These are phyloP conservation scores for Sporobolomyces pararoseus DNA, from an alignment of 768 basidiomycete genomes.

Conservation along the genomic window DNA sequence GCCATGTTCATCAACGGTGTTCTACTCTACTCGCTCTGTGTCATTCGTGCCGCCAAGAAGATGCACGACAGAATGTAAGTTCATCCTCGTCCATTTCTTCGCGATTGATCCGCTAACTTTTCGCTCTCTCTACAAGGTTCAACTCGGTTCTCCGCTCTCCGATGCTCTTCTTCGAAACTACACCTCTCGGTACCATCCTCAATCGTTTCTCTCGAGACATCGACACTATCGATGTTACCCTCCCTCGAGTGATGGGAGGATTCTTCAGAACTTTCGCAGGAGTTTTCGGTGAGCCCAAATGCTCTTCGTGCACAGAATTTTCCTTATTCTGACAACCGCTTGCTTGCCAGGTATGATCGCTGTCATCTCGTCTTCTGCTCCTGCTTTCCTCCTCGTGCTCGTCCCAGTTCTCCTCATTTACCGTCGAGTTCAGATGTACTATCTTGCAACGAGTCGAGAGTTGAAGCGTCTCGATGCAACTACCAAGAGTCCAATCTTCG, in stretches of 20 bases:
- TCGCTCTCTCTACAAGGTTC: conserved; percentile 48
- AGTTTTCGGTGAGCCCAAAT: conserved; percentile 30
- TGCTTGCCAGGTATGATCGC: conserved; percentile 33
- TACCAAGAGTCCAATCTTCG: conserved; percentile 85
- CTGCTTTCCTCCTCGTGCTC: conserved; percentile 65
- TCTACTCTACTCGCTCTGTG: conserved; percentile 44
- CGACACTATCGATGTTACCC: conserved; percentile 66
- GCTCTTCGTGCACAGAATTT: too few relatives aligned
- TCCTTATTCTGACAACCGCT: background rate
- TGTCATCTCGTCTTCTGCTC: conserved; percentile 49
- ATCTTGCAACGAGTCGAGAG: conserved; percentile 78
- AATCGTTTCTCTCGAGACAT: conserved; percentile 85
- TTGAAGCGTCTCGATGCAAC: conserved; percentile 83
- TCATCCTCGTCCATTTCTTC: background rate
- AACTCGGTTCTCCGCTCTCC: conserved; percentile 68
- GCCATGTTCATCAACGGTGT: conserved; percentile 44
- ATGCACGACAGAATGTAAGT: conserved; percentile 43
- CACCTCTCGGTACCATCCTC: conserved; percentile 78
- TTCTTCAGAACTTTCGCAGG: conserved; percentile 58
- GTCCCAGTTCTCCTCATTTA: conserved; percentile 78
- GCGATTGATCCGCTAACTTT: background rate
- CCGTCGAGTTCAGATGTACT: conserved; percentile 55
- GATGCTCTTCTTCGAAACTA: conserved; percentile 74
- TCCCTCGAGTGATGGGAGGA: conserved; percentile 70
- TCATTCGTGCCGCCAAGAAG: conserved; percentile 40